Evolutionary conservation across 2,329 filamentous ascomycete species (phyloP).

Genomic region (Apiospora saccharicola): DNA sequence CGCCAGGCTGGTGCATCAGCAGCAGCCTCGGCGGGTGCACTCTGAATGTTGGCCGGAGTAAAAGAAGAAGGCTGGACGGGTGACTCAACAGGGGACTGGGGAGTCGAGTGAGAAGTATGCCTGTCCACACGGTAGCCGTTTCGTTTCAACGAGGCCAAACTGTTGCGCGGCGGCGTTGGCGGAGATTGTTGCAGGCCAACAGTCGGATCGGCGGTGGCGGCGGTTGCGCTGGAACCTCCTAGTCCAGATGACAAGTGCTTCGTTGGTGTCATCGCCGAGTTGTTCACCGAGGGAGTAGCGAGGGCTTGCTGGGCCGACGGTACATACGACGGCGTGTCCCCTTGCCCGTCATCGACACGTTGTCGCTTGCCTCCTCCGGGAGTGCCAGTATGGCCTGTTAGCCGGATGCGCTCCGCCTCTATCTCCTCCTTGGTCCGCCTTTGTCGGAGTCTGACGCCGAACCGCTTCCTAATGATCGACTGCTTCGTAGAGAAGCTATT

Average conservation of each 20-base stretch:
- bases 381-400: slow-evolving; percentile 43
- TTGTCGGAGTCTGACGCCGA: slow-evolving; percentile 61
- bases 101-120: slow-evolving; percentile 29
- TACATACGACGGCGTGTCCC: neutral
- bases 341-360: slow-evolving; percentile 33
- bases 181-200: slow-evolving; percentile 22
- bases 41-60: neutral
- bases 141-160: slow-evolving; percentile 39
- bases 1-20: neutral
- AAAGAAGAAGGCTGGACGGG: neutral
- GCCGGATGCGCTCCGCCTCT: slow-evolving; percentile 50
- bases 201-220: slow-evolving; percentile 36
- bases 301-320: neutral
- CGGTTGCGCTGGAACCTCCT: slow-evolving; percentile 38
- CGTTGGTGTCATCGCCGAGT: slow-evolving; percentile 25
- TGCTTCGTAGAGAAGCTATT: slow-evolving; percentile 64
- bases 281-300: slow-evolving; percentile 1
- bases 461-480: slow-evolving; percentile 64
- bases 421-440: slow-evolving; percentile 57
- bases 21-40: neutral
- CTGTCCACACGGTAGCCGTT: slow-evolving; percentile 43
- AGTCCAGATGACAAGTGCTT: slow-evolving; percentile 38
- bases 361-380: slow-evolving; percentile 36
- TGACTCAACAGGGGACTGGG: slow-evolving; percentile 7
- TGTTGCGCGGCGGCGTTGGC: slow-evolving; percentile 29